Conservation (phyloP, 495 filamentous ascomycete genomes). For the Neurospora sp. region DNA sequence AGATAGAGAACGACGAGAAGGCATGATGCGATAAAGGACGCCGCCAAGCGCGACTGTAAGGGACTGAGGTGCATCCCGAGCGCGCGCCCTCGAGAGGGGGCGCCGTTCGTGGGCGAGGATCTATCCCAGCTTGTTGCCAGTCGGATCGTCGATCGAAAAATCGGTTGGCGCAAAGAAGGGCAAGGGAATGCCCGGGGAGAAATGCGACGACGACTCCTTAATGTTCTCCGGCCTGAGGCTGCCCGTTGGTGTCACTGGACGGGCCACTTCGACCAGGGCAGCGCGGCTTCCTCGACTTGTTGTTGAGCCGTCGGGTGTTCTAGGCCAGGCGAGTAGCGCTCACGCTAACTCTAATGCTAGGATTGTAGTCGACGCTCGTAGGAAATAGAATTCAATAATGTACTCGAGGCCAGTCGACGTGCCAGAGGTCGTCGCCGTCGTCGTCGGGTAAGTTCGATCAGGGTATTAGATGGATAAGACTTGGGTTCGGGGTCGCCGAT, state of each 20-base stretch:
- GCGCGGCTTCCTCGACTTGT: background rate
- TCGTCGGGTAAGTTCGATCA: background rate
- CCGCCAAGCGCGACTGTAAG: conserved; percentile 59
- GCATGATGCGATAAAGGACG: conserved; percentile 47
- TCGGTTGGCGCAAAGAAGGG: background rate
- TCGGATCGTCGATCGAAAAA: background rate
- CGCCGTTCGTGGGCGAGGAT: conserved; percentile 3
- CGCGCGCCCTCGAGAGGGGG: conserved; percentile 28
- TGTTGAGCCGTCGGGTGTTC: background rate
- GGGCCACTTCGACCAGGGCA: background rate
- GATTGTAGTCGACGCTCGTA: background rate
- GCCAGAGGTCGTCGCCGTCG: background rate
- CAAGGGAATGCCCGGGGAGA: background rate
- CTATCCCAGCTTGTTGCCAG: background rate
- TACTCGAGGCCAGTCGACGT: background rate
- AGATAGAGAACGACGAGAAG: conserved; percentile 47
- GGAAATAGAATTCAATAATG: background rate
- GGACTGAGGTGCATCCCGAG: conserved; percentile 51
- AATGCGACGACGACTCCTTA: background rate
- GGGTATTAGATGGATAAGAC: background rate
- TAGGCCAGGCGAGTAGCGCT: background rate
- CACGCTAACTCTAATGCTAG: background rate
- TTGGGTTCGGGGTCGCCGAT: background rate
- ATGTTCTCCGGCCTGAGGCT: background rate
- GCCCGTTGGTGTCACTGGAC: background rate